Conservation (phyloP, 148 eudicot genomes). For the Rheum nobile region DNA sequence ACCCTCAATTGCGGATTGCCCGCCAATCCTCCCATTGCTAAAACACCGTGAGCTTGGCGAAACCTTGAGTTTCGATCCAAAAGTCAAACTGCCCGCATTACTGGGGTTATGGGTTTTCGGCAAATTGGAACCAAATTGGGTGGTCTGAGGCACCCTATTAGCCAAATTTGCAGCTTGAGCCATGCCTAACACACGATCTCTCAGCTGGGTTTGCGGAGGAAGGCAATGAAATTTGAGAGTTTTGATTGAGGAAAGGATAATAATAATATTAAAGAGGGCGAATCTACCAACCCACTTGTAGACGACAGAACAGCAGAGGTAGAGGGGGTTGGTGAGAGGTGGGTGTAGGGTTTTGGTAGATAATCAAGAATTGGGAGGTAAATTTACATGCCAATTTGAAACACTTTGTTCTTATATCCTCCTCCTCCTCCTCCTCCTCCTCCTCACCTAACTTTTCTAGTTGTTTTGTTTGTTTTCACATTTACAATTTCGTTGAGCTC, state of each 20-base stretch:
- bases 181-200: conserved; percentile 19
- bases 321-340: conserved; percentile 8
- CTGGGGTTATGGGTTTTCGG: conserved; percentile 28
- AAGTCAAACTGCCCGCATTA: conserved; percentile 13
- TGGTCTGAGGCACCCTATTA: conserved; percentile 20
- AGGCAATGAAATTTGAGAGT: background rate
- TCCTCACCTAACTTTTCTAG: background rate
- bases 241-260: background rate
- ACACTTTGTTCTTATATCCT: background rate
- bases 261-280: background rate
- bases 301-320: background rate
- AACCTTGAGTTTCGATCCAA: conserved; percentile 31
- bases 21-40: conserved; percentile 16
- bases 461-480: background rate
- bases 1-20: conserved; percentile 13
- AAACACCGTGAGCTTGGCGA: conserved; percentile 26
- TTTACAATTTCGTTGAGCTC: too few species aligned
- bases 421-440: too few species aligned
- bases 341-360: conserved; percentile 7
- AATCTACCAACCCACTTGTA: conserved; percentile 5
- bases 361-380: background rate
- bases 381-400: background rate
- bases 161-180: conserved; percentile 47
- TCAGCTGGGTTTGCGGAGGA: background rate
- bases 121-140: conserved; percentile 13